A percentile compares a stretch with the other conserved stretches of the same genome.
Conservation (phyloP, 2,329 filamentous ascomycete species). For the Clonostachys sp. region DNA sequence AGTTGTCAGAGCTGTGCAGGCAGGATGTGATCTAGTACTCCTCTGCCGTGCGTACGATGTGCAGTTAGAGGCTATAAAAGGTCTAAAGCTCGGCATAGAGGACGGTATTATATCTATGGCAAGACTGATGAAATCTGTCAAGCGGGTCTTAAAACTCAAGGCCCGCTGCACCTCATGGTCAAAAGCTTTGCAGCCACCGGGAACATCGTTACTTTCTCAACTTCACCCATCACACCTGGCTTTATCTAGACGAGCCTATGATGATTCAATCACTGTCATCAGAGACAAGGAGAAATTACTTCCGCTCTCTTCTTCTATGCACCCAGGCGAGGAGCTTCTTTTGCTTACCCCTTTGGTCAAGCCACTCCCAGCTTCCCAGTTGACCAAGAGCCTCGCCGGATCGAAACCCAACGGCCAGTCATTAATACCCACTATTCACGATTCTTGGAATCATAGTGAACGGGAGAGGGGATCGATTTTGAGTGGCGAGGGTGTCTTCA, state of each 20-base stretch:
- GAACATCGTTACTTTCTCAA: slow-evolving; percentile 69
- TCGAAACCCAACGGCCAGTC: slow-evolving; percentile 30
- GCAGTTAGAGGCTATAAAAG: slow-evolving; percentile 87
- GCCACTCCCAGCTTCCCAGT: slow-evolving; percentile 82
- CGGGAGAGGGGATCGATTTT: slow-evolving; percentile 61
- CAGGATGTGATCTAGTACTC: slow-evolving; percentile 87
- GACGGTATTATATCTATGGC: slow-evolving; percentile 83
- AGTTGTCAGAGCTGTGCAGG: slow-evolving; percentile 95
- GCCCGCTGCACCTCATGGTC: slow-evolving; percentile 84
- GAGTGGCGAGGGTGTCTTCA: slow-evolving; percentile 90
- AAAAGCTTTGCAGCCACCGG: slow-evolving; percentile 82
- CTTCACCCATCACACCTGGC: slow-evolving; percentile 79
- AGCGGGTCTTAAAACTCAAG: slow-evolving; percentile 77
- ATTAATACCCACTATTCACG: slow-evolving; percentile 35
- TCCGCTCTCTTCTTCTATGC: slow-evolving; percentile 76
- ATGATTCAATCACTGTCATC: slow-evolving; percentile 88
- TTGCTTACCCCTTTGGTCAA: slow-evolving; percentile 87
- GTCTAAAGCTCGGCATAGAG: slow-evolving; percentile 82
- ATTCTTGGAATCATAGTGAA: slow-evolving; percentile 53
- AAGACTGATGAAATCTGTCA: slow-evolving; percentile 75
- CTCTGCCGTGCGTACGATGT: slow-evolving; percentile 84
- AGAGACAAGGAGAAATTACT: slow-evolving; percentile 82
- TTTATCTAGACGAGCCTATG: slow-evolving; percentile 82
- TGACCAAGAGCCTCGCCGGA: slow-evolving; percentile 67
- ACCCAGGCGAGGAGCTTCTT: slow-evolving; percentile 83